These are phyloP conservation scores for Nannizziopsis barbatae DNA, from an alignment of 2,329 filamentous ascomycete species.

Conservation along the genomic window DNA sequence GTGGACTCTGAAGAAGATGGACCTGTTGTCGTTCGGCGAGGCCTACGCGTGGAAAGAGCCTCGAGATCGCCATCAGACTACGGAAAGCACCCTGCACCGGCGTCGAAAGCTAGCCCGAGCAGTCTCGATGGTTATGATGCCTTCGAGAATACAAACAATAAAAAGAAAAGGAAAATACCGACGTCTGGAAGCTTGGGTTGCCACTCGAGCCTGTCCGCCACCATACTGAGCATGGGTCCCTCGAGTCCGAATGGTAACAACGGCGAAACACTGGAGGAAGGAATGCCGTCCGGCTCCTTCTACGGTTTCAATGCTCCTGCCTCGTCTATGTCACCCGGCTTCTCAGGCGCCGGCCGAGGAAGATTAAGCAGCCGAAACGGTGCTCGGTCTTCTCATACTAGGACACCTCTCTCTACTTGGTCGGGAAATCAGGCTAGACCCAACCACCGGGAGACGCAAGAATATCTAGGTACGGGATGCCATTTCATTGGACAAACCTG, in stretches of 20 bases:
- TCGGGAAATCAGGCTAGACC: slow-evolving; percentile 39
- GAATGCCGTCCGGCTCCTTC: slow-evolving; percentile 40
- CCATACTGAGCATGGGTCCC: slow-evolving; percentile 54
- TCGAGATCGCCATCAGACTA: slow-evolving; percentile 25
- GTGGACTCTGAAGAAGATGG: slow-evolving; percentile 51
- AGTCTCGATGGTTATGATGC: slow-evolving; percentile 88
- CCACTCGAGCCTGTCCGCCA: slow-evolving; percentile 49
- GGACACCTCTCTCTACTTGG: slow-evolving; percentile 54
- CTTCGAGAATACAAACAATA: slow-evolving; percentile 97
- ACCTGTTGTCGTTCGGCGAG: slow-evolving; percentile 34
- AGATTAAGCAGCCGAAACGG: slow-evolving; percentile 55
- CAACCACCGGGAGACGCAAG: slow-evolving; percentile 31
- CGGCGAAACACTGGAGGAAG: slow-evolving; percentile 36
- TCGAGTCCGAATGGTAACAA: slow-evolving; percentile 38
- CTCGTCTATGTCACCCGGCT: slow-evolving; percentile 37
- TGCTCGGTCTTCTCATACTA: slow-evolving; percentile 41
- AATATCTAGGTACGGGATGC: slow-evolving; percentile 9
- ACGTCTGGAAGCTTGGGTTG: slow-evolving; percentile 61
- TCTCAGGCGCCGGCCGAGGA: slow-evolving; percentile 73
- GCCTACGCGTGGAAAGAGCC: slow-evolving; percentile 31
- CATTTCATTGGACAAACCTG: too few species aligned
- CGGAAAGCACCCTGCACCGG: slow-evolving; percentile 22
- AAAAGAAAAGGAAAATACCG: slow-evolving; percentile 97
- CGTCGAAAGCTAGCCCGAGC: slow-evolving; percentile 47
- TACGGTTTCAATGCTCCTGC: slow-evolving; percentile 34